phyloP scores from a whole-genome alignment of 768 basidiomycete species.

The Lentinula boryana region DNA sequence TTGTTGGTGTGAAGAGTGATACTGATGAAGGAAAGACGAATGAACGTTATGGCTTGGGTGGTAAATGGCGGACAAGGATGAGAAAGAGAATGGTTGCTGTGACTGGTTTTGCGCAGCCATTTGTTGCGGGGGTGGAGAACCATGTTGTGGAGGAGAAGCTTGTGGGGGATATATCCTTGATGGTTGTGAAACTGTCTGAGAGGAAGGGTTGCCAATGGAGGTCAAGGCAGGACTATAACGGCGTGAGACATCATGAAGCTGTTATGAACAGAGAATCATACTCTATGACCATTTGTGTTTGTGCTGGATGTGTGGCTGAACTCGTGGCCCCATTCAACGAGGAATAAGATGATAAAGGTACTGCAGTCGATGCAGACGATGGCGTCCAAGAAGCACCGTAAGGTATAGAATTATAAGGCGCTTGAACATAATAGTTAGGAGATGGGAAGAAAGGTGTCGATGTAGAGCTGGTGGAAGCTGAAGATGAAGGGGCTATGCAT shows the following conservation, averaged over 20 bases:
- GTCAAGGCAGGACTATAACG: neutral
- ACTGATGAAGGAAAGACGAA: slow-evolving; percentile 17
- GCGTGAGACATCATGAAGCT: neutral
- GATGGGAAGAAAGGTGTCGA: slow-evolving; percentile 31
- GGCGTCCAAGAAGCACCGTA: slow-evolving; percentile 50
- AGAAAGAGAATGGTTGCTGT: slow-evolving; percentile 20
- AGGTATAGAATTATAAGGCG: slow-evolving; percentile 44
- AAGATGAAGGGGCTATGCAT: neutral
- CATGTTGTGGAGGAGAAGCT: slow-evolving; percentile 11
- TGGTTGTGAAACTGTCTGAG: neutral
- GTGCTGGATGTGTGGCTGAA: slow-evolving; percentile 14
- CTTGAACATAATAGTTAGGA: slow-evolving; percentile 35
- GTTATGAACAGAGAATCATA: slow-evolving; percentile 28
- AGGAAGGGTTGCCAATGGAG: neutral
- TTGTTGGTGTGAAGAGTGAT: slow-evolving; percentile 17
- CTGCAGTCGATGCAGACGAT: slow-evolving; percentile 19
- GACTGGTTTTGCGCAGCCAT: neutral
- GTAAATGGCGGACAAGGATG: slow-evolving; percentile 39
- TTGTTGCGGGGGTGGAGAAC: slow-evolving; percentile 10
- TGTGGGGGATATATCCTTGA: slow-evolving; percentile 2
- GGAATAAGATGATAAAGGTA: slow-evolving; percentile 74
- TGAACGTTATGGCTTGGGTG: slow-evolving; percentile 14
- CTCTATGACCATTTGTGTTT: slow-evolving; percentile 62
- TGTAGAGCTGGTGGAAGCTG: neutral
- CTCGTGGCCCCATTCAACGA: slow-evolving; percentile 68